phyloP scores from a whole-genome alignment of 148 eudicot species.

The Rhododendron molle region DNA sequence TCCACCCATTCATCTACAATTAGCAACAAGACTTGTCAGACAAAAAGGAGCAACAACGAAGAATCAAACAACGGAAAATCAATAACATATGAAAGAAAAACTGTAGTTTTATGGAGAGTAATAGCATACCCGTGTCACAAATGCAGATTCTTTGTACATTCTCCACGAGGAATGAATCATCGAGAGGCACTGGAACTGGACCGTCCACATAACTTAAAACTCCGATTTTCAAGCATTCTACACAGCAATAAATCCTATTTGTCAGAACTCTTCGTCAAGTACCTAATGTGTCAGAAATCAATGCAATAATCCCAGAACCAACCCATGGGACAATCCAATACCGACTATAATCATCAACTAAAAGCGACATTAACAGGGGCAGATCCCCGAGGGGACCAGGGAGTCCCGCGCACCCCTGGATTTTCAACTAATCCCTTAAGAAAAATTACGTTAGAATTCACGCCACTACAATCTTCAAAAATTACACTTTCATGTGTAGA shows the following conservation, averaged over 20 bases:
- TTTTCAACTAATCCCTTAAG: too few relatives aligned
- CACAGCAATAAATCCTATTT: not conserved
- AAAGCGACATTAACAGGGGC: not conserved
- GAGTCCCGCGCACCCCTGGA: too few relatives aligned
- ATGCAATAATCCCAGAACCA: slow-evolving; percentile 1
- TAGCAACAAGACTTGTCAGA: not conserved
- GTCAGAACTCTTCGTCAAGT: not conserved
- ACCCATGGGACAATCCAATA: not conserved
- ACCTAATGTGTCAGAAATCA: slow-evolving; percentile 36
- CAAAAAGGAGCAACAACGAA: not conserved
- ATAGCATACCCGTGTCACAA: slow-evolving; percentile 73
- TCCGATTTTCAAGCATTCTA: slow-evolving; percentile 93
- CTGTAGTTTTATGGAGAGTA: not conserved
- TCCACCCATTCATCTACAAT: slow-evolving; percentile 82
- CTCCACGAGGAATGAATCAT: slow-evolving; percentile 28
- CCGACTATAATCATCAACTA: not conserved
- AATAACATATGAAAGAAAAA: not conserved
- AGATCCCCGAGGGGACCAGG: not conserved
- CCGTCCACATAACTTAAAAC: slow-evolving; percentile 81
- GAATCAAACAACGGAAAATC: not conserved
- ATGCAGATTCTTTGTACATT: slow-evolving; percentile 70
- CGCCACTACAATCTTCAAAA: too few relatives aligned
- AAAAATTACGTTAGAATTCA: too few relatives aligned
- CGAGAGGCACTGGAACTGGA: slow-evolving; percentile 19
- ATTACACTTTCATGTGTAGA: too few relatives aligned